Evolutionary conservation across 2,329 filamentous ascomycete genomes (phyloP).

Genomic region (Trichoderma breve): DNA sequence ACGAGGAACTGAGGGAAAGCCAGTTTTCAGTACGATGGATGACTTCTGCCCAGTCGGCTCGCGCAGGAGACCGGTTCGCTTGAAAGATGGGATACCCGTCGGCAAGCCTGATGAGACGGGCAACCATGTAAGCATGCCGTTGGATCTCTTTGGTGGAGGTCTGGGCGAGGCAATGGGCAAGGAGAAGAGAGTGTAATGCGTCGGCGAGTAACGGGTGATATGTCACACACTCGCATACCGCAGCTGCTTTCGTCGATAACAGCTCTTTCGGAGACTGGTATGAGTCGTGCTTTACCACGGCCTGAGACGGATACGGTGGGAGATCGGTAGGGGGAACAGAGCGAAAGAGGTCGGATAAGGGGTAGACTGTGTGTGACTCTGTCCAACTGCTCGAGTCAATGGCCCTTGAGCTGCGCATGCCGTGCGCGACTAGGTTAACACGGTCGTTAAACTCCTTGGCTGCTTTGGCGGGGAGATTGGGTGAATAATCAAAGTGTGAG

Average conservation of each 20-base stretch:
- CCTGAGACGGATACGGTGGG: constrained; percentile 61
- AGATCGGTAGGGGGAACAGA: constrained; percentile 64
- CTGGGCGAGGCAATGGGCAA: constrained; percentile 76
- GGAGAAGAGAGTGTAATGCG: constrained; percentile 72
- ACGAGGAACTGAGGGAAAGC: constrained; percentile 62
- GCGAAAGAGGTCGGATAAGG: constrained; percentile 65
- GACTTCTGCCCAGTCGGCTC: constrained; percentile 78
- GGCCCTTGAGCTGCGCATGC: constrained; percentile 41
- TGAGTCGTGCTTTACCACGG: constrained; percentile 30
- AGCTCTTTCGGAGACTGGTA: constrained; percentile 22
- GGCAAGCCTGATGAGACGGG: constrained; percentile 68
- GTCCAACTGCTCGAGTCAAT: constrained; percentile 29
- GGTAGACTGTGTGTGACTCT: constrained; percentile 41
- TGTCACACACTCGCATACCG: constrained; percentile 46
- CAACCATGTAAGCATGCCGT: constrained; percentile 79
- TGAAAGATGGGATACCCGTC: constrained; percentile 83
- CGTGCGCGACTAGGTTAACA: constrained; percentile 55
- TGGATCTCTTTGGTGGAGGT: constrained; percentile 75
- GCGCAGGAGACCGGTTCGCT: constrained; percentile 65
- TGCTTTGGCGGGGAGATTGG: constrained; percentile 60
- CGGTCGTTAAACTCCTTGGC: constrained; percentile 57
- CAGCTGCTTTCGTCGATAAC: constrained; percentile 19
- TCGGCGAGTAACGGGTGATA: constrained; percentile 81
- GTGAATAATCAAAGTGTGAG: constrained; percentile 74
- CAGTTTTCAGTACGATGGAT: constrained; percentile 66